Base-by-base conservation (phyloP, 352 stramenopile species). In the Pythium insidiosum region DNA sequence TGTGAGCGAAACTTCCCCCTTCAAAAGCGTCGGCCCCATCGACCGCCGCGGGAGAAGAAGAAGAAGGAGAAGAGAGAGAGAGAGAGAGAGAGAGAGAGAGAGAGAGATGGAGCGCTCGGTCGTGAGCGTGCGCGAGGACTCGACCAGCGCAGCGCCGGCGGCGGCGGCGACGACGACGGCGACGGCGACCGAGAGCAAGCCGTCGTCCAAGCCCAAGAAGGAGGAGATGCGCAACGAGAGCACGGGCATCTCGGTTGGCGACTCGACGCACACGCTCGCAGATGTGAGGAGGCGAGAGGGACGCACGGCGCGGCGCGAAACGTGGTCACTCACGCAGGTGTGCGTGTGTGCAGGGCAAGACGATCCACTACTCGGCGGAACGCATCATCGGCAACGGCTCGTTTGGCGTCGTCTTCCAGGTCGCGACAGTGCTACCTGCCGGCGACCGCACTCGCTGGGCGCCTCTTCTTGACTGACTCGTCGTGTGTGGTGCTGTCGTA, bases 311-410 rank as follows among this genome's bases (percentile, higher is more conserved):
- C n/a, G n/a, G n/a, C n/a, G n/a, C n/a, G n/a, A n/a, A n/a, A n/a
- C n/a, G n/a, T n/a, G n/a, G 28, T 30, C 29, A 11, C 4, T 45
- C 6, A 25, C 28, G 18, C 24, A 6, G 26, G 6, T 15, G 15
- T 36, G 18, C 18, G 18, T 25, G 5, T 45, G 20, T 23, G 18
- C 47, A 94, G 78, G 82, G 82, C 41, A 88, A 90, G 59, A 94
- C 82, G 23, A 91, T 94, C 37, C 77, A 91, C 42, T 99, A 99
- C 62, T 98, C 94, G 28, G 96, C 96, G 1, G 95, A 99, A 56
- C 76, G 94, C 10, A 99, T 99, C 53, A 99, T 99, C 53, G 97
- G 97, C n/a, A 99, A 99, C 63, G 97, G 97, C 18, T 98, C 92
- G 2, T 99, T 99, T 63, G 97, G 97, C 11, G 96, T 99, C 11